Percentiles rank a stretch among this genome's conserved stretches.
These are phyloP conservation scores for Sporothrix brunneoviolacea DNA, from an alignment of 2,329 filamentous ascomycete species.

Conservation along the genomic window DNA sequence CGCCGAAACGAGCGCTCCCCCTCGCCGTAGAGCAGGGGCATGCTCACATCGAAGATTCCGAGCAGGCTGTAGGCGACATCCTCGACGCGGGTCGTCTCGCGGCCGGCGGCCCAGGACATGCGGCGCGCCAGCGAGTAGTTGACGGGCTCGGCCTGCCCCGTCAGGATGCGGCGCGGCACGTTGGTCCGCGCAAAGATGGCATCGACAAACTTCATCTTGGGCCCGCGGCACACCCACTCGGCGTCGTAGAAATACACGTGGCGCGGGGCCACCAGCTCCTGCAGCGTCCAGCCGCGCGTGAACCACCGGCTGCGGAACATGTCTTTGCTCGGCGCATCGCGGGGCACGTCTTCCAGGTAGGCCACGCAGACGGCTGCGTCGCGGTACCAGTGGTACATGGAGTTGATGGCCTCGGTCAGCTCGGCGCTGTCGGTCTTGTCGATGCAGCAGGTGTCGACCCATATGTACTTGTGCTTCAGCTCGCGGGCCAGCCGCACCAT, in stretches of 20 bases:
- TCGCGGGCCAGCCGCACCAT: not conserved
- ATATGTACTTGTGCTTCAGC: constrained; percentile 12
- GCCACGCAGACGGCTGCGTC: constrained; percentile 12
- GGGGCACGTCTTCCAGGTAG: constrained; percentile 7
- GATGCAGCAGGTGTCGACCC: constrained; percentile 22
- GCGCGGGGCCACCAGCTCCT: constrained; percentile 53
- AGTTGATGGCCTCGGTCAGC: constrained; percentile 19
- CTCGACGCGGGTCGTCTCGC: constrained; percentile 17
- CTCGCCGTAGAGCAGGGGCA: constrained; percentile 21
- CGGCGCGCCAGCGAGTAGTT: constrained; percentile 16
- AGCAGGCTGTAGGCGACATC: constrained; percentile 21
- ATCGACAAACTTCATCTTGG: constrained; percentile 17
- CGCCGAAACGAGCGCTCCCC: constrained; percentile 17
- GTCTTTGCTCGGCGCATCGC: not conserved
- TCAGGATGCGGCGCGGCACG: constrained; percentile 19
- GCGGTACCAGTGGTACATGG: constrained; percentile 20
- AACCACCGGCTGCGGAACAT: constrained; percentile 25
- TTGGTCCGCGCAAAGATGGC: constrained; percentile 18
- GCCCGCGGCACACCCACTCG: constrained; percentile 24
- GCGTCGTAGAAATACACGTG: constrained; percentile 25
- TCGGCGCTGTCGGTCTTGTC: constrained; percentile 17
- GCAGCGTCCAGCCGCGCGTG: constrained; percentile 51
- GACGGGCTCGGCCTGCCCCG: not conserved
- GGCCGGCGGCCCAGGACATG: constrained; percentile 18
- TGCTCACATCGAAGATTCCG: constrained; percentile 18